Evolutionary conservation across 768 basidiomycete genomes (phyloP).

Genomic region (Chalciporus pseudorubinellus): DNA sequence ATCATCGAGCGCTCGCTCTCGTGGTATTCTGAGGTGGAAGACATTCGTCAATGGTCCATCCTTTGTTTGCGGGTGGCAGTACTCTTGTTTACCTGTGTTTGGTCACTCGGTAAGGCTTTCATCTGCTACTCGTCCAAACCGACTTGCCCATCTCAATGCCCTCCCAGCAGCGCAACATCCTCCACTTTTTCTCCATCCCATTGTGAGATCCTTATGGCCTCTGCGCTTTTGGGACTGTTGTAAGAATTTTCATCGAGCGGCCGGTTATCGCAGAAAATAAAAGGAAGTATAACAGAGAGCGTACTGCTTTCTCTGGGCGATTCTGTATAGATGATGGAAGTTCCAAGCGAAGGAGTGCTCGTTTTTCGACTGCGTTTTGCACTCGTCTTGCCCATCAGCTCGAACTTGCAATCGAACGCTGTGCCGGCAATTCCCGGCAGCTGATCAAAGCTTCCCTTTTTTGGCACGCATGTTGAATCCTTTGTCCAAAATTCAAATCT

Average conservation of each 20-base stretch:
- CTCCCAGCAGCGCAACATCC: slow-evolving; percentile 15
- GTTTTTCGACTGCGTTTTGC: slow-evolving; percentile 23
- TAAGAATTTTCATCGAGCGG: background rate
- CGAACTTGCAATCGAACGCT: slow-evolving; percentile 19
- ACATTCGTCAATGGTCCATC: slow-evolving; percentile 20
- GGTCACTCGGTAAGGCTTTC: slow-evolving; percentile 13
- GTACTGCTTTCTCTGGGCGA: slow-evolving; percentile 3
- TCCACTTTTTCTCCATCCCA: background rate
- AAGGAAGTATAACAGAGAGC: slow-evolving; percentile 1
- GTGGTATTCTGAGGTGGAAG: slow-evolving; percentile 34
- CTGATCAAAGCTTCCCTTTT: slow-evolving; percentile 21
- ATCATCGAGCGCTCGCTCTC: slow-evolving; percentile 33
- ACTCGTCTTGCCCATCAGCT: slow-evolving; percentile 17
- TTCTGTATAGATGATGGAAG: slow-evolving; percentile 28
- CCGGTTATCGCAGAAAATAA: background rate
- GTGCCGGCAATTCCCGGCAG: slow-evolving; percentile 26
- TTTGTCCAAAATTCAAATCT: too few relatives aligned
- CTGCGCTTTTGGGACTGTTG: background rate
- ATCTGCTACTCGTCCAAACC: slow-evolving; percentile 24
- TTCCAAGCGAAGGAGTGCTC: slow-evolving; percentile 33
- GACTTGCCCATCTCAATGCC: slow-evolving; percentile 24
- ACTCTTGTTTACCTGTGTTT: slow-evolving; percentile 28
- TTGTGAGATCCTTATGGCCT: background rate
- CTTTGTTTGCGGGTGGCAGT: slow-evolving; percentile 36
- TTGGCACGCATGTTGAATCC: slow-evolving; percentile 19